These are phyloP conservation scores for Pistacia atlantica DNA, from an alignment of 345 rosid species.

Conservation along the genomic window DNA sequence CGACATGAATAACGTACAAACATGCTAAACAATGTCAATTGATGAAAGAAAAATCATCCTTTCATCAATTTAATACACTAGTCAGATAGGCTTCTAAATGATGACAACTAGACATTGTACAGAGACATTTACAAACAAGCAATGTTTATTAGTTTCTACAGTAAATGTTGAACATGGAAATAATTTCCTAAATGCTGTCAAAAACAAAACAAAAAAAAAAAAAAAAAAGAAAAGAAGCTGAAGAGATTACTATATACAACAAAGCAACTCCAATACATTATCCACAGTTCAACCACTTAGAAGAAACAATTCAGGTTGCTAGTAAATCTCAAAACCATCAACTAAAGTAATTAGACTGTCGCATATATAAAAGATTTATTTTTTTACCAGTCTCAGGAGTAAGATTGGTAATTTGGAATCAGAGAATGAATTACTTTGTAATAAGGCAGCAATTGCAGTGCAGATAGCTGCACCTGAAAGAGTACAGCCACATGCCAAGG, in stretches of 20 bases:
- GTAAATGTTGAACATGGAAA: not conserved
- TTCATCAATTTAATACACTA: too few species aligned
- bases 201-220: not conserved
- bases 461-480: constrained; percentile 35
- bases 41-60: too few species aligned
- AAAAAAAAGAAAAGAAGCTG: not conserved
- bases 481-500: constrained; percentile 36
- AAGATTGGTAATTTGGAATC: constrained; percentile 47
- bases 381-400: constrained; percentile 42
- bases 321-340: constrained; percentile 6
- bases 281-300: not conserved
- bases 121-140: too few species aligned
- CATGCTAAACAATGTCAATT: too few species aligned
- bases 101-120: too few species aligned
- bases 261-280: not conserved
- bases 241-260: not conserved
- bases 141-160: not conserved
- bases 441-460: constrained; percentile 32
- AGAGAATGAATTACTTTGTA: constrained; percentile 52
- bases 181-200: not conserved
- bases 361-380: constrained; percentile 6
- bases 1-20: too few species aligned
- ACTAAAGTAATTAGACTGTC: not conserved
- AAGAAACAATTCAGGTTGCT: not conserved
- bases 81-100: too few species aligned